A percentile compares a stretch with the other conserved stretches of the same genome.
phyloP scores from a whole-genome alignment of 352 stramenopile genomes.

The Globisporangium cylindrosporum region DNA sequence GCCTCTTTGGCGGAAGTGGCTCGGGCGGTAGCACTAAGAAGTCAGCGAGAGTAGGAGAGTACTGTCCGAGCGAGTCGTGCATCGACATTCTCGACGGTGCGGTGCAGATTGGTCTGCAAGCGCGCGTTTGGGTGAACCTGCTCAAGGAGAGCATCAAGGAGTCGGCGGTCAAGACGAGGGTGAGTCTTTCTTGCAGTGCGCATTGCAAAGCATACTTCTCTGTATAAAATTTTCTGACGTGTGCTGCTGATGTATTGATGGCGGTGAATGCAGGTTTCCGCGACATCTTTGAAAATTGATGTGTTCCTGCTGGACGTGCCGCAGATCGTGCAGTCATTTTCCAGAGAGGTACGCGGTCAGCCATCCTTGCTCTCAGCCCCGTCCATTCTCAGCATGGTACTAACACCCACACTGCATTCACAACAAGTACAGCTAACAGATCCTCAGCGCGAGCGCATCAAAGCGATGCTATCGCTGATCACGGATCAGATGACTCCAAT shows the following conservation, averaged over 20 bases:
- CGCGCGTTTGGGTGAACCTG: conserved; percentile 34
- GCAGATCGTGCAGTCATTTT: conserved; percentile 27
- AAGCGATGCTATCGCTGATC: conserved; percentile 32
- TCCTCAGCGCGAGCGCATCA: conserved; percentile 25
- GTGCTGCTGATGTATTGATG: conserved; percentile 5
- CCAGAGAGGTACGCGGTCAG: conserved; percentile 35
- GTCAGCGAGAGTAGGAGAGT: not conserved
- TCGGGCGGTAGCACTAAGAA: no score
- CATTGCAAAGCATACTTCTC: not conserved
- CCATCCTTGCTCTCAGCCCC: no score
- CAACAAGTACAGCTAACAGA: conserved; percentile 25
- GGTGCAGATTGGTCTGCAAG: conserved; percentile 17
- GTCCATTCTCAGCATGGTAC: no score
- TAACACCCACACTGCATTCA: no score
- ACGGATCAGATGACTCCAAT: conserved; percentile 37
- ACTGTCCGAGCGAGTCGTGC: not conserved
- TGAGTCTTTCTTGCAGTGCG: conserved; percentile 11
- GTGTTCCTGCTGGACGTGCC: conserved; percentile 64
- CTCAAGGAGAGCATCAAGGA: conserved; percentile 45
- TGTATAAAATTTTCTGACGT: not conserved
- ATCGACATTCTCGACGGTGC: conserved; percentile 19
- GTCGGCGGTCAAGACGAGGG: conserved; percentile 38
- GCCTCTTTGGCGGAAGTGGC: conserved; percentile 11
- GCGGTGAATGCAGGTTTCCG: conserved; percentile 29
- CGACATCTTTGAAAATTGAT: conserved; percentile 59